Base-by-base conservation (phyloP, 805 yeast species). In the Nakazawaea pomicola region DNA sequence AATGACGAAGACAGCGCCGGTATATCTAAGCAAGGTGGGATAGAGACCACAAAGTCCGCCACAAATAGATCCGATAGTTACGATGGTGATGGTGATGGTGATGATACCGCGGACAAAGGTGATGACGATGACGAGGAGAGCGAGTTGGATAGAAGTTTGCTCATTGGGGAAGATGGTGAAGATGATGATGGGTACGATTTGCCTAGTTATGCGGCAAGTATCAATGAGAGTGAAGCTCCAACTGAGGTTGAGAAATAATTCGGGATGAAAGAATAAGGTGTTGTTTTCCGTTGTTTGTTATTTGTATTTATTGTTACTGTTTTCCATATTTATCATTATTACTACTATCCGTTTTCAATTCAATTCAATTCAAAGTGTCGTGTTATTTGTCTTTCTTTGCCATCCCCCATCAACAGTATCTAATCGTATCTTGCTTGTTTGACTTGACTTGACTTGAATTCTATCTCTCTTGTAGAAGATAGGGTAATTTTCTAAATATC, bases 41-140 rank as follows among this genome's bases (percentile, higher is more conserved):
- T 35, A 23, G 38, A 38, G 25, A 40, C 36, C 17, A 34, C 38
- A 3, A 38, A 33, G 32, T 38, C 38, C 4, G 32, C 33, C 9
- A 37, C 43, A 33, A 50, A 49, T 32, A 50, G 49, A 32, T 54
- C 52, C 32, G 55, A 57, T 40, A 56, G 57, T 29, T 59, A 57
- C 23, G 68, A 59, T n/a, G 55, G 41, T 18, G 50, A 44, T 3
- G 50, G 53, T 4, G 62, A 59, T 38, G 67, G 60, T 23, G 57
- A 59, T 17, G 63, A 55, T 38, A 61, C 50, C 12, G 54, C 51
- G 9, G 58, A 50, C 11, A 60, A 56, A 39, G 49, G 44, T 29
- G 54, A 47, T 14, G 47, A 47, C 7, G 51, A 31, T 10, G 37
- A 32, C 8, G 40, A 30, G 12, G 45, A 33, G 15, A 14, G 23